A percentile compares a stretch with the other conserved stretches of the same genome.
These are phyloP conservation scores for Alternaria infectoria DNA, from an alignment of 2,329 filamentous ascomycete species.

Conservation along the genomic window DNA sequence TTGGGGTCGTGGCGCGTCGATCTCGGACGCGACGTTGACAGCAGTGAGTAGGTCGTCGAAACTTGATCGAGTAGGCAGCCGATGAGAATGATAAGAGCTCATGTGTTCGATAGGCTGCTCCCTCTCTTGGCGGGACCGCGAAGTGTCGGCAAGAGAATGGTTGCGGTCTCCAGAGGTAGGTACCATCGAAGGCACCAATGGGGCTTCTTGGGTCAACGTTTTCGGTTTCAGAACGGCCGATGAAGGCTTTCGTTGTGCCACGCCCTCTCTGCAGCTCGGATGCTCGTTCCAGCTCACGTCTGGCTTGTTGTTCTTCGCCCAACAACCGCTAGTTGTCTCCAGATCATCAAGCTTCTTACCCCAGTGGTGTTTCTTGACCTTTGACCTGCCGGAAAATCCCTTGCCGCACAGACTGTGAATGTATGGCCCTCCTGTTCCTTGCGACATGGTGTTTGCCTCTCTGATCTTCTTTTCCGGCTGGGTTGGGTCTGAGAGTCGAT, in stretches of 20 bases:
- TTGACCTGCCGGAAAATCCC: conserved; percentile 26
- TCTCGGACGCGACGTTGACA: conserved; percentile 30
- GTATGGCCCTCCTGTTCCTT: conserved; percentile 13
- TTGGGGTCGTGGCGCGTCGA: conserved; percentile 34
- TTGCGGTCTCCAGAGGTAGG: conserved; percentile 23
- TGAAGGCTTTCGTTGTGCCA: not conserved
- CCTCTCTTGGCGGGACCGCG: not conserved
- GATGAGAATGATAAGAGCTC: conserved; percentile 8
- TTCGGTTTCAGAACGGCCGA: not conserved
- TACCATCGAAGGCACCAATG: conserved; percentile 19
- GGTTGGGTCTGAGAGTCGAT: not conserved
- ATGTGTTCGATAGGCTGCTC: not conserved
- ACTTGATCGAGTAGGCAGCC: conserved; percentile 12
- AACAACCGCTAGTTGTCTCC: conserved; percentile 39
- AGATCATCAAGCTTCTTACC: conserved; percentile 30
- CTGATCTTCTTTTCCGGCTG: not conserved
- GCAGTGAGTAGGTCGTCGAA: conserved; percentile 33
- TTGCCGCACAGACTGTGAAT: conserved; percentile 41
- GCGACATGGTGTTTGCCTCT: not conserved
- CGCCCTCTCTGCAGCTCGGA: conserved; percentile 30
- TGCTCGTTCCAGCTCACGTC: conserved; percentile 39
- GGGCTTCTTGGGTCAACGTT: conserved; percentile 5
- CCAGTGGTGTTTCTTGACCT: conserved; percentile 47
- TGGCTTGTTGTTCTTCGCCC: conserved; percentile 39
- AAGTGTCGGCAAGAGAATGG: conserved; percentile 11